Base-by-base conservation (phyloP, 805 yeast genomes). In the Saturnispora halmiae region DNA sequence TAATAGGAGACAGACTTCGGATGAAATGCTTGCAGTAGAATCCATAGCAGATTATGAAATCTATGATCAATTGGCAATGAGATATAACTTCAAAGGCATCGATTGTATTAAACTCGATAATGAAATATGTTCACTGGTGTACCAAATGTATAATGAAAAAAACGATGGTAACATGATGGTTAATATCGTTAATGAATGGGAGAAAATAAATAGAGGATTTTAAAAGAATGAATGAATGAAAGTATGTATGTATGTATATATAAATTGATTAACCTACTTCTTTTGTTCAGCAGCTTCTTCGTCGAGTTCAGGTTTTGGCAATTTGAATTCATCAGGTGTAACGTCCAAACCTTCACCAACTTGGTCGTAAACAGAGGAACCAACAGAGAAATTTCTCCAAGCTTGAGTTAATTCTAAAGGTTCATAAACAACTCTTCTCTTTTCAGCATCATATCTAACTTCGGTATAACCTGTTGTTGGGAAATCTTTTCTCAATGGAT, bases 401-500 rank as follows among this genome's bases (percentile, higher is more conserved):
- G 94, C 95, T 66, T 85, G 95, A 25, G 94, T 82, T 60, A 85
- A 71, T 67, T 85, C 95, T 56, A 85, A 71, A 31, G 95, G 95
- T 64, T 83, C 94, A 62, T 85, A 85, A 15, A 85, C 84, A 42
- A 85, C 78, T 60, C 95, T 75, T 70, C 84, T 78, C 73, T 85
- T 85, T 63, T 85, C 94, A 60, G 84, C 86, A 62, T 85, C 95
- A 64, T 83, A 85, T 58, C 88, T 75, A 31, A 84, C 85, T 67
- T 85, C 95, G 36, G 92, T 83, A 66, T 83, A 85, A 42, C 95
- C 95, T 31, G 92, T 82, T 32, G 90, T 79, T 52, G 95, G 95
- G 81, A 85, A 85, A 63, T 85, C 95, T 62, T 85, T 85, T 64
- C 94, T 75, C 58, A 84, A 71, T 11, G 95, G 95, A 59, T 84